phyloP scores from a whole-genome alignment of 2,329 filamentous ascomycete species.

The Emericellopsis cladophorae region DNA sequence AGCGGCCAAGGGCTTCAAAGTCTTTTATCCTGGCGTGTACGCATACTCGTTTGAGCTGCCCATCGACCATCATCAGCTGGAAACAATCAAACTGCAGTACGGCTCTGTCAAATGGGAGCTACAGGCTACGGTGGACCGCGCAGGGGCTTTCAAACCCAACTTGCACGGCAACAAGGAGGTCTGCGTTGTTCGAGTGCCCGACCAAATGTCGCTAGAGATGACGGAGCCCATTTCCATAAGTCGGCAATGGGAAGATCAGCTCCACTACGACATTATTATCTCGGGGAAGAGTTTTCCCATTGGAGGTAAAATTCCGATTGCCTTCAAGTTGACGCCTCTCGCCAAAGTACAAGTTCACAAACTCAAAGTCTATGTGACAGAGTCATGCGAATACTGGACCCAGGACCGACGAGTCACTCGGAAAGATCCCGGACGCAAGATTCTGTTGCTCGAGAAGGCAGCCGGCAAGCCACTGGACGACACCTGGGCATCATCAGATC shows the following conservation, averaged over 20 bases:
- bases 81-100: slow-evolving; percentile 78
- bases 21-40: slow-evolving; percentile 63
- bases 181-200: slow-evolving; percentile 69
- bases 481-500: slow-evolving; percentile 61
- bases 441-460: slow-evolving; percentile 77
- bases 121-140: slow-evolving; percentile 72
- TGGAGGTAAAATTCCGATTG: slow-evolving; percentile 77
- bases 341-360: slow-evolving; percentile 91
- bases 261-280: slow-evolving; percentile 93
- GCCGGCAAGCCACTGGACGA: slow-evolving; percentile 66
- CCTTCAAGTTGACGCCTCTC: slow-evolving; percentile 83
- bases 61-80: slow-evolving; percentile 77
- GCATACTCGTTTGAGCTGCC: slow-evolving; percentile 72
- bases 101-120: slow-evolving; percentile 82
- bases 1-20: slow-evolving; percentile 64
- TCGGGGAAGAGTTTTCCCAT: slow-evolving; percentile 91
- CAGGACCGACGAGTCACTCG: slow-evolving; percentile 74
- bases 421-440: slow-evolving; percentile 72
- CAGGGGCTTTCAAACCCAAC: slow-evolving; percentile 83
- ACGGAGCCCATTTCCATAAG: slow-evolving; percentile 91
- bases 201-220: slow-evolving; percentile 80
- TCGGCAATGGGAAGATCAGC: slow-evolving; percentile 85
- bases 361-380: slow-evolving; percentile 82
- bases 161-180: slow-evolving; percentile 74
- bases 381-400: slow-evolving; percentile 85